Evolutionary conservation across 306 rosid genomes (phyloP).

Genomic region (Acacia acuminata): DNA sequence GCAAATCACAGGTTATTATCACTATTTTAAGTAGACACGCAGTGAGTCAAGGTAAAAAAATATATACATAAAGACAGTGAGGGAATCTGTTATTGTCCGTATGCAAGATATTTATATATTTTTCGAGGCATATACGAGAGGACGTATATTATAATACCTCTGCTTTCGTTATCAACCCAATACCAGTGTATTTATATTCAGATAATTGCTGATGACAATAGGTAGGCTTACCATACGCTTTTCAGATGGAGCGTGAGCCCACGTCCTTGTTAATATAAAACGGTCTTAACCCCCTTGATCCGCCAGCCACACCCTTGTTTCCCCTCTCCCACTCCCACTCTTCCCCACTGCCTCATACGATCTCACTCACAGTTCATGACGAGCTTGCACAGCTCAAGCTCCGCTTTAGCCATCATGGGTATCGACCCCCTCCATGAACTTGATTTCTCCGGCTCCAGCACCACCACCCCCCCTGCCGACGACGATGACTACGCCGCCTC

Average conservation of each 20-base stretch:
- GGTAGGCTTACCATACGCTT: background rate
- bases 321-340: background rate
- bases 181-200: too few species aligned
- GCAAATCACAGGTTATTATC: background rate
- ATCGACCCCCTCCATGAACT: slow-evolving; percentile 35
- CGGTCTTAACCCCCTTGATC: background rate
- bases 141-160: slow-evolving; percentile 4
- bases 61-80: background rate
- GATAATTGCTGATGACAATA: background rate
- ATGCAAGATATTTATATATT: slow-evolving; percentile 1
- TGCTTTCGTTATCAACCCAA: slow-evolving; percentile 6
- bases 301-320: background rate
- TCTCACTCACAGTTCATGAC: slow-evolving; percentile 3
- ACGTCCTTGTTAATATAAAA: background rate
- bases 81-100: slow-evolving; percentile 22
- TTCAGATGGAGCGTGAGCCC: background rate
- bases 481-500: slow-evolving; percentile 12
- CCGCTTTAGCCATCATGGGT: slow-evolving; percentile 33
- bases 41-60: too few species aligned
- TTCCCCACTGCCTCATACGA: too few species aligned
- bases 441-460: slow-evolving; percentile 38
- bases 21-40: background rate
- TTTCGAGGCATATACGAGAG: slow-evolving; percentile 21
- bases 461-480: slow-evolving; percentile 16
- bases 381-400: slow-evolving; percentile 29